Base-by-base conservation (phyloP, 371 early-diverging fungal species). In the Apophysomyces ossiformis region DNA sequence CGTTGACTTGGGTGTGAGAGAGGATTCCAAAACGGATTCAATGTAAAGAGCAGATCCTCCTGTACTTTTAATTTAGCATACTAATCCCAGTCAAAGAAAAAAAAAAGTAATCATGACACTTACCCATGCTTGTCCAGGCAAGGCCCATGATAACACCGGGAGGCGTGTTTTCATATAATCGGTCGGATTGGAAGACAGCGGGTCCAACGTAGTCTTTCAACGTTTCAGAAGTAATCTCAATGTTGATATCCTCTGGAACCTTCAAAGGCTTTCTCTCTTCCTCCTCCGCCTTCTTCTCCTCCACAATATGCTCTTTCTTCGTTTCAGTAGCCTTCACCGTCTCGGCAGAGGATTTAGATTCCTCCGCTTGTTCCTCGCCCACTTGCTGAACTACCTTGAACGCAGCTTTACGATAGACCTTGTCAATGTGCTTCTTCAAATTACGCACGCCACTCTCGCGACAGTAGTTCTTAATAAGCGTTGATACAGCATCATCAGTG, bases 361-460 rank as follows among this genome's bases (percentile, higher is more conserved):
- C 35, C 7, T 50, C 21, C 54, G n/a, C 9, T 26, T 50, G n/a
- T 12, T 21, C 47, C n/a, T 82, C 86, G 4, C 78, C 85, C 41
- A 83, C 63, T 16, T 87, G 79, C 46, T 84, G 65, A 0, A 97
- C 96, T 37, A 98, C 87, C 73, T 92, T 85, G 57, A 93, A 87
- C n/a, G 98, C 97, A 1, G 96, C 95, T 81, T 97, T 98, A 63
- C 98, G 90, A 83, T 89, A 98, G 7, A 98, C 89, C 84, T 98
- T 97, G 64, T 99, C 98, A 56, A 99, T 94, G 45, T 96, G 96
- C 77, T 98, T 97, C 83, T 98, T 97, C 64, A 99, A 79, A 68
- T 95, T 96, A 63, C 99, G 89, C 32, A 99, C 99, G 50, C 99
- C 99, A 70, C 93, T 93, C 80, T 99, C 99, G 47, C 99, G 90